Conservation (phyloP, 2,329 filamentous ascomycete species). For the Trichoderma breve region DNA sequence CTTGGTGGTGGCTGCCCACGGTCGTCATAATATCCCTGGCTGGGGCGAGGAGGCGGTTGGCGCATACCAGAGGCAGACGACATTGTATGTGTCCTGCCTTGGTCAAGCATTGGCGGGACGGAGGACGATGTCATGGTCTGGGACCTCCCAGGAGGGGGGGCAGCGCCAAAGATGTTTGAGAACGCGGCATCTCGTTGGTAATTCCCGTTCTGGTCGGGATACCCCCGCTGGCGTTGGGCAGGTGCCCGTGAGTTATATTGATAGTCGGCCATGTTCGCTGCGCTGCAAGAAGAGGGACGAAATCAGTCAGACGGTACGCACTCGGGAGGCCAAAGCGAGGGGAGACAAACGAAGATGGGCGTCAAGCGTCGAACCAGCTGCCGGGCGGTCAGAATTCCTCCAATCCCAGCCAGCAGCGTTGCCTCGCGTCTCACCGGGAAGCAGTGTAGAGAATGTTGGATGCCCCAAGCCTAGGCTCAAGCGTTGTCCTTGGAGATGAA, state of each 20-base stretch:
- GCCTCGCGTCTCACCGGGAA: constrained; percentile 36
- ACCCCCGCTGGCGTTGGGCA: constrained; percentile 46
- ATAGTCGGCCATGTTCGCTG: constrained; percentile 55
- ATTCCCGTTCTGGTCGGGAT: constrained; percentile 49
- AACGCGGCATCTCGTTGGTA: constrained; percentile 90
- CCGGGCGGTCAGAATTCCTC: not conserved
- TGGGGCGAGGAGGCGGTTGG: constrained; percentile 59
- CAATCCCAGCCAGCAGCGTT: constrained; percentile 28
- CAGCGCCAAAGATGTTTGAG: constrained; percentile 88
- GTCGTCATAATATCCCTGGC: constrained; percentile 39
- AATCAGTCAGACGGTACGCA: constrained; percentile 21
- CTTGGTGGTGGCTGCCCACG: constrained; percentile 29
- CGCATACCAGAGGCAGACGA: constrained; percentile 59
- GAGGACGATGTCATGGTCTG: constrained; percentile 91
- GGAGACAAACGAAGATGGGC: constrained; percentile 25
- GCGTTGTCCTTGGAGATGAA: not conserved
- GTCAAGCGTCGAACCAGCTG: constrained; percentile 27
- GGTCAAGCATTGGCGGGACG: constrained; percentile 50
- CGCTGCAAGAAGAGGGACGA: not conserved
- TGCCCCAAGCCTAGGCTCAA: not conserved
- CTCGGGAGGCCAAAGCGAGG: constrained; percentile 1
- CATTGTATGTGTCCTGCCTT: constrained; percentile 78
- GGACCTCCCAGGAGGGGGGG: constrained; percentile 82
- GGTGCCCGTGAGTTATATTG: constrained; percentile 52
- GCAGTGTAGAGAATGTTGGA: constrained; percentile 24